Evolutionary conservation across 768 basidiomycete species (phyloP), one percentile per base, ranked within the genome.

Genomic region (Macrolepiota albuminosa): DNA sequence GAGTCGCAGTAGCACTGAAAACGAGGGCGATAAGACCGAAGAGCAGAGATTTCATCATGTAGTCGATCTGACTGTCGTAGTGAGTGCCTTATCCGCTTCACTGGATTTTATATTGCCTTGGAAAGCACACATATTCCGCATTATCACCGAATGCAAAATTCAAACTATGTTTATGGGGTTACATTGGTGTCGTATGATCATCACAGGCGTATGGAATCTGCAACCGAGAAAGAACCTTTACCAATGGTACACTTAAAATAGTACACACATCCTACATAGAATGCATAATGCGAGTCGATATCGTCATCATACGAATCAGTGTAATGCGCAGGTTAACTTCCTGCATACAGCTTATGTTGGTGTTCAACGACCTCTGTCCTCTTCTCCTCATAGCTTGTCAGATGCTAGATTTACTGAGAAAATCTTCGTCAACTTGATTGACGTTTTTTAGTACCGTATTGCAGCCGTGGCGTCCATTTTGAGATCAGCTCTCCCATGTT

Each of bases 41-140:
- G 39, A 54, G 43, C 37, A 60, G 31, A 45, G 37, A 49, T 31
- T 56, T 60, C 59, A 60, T 56, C 21, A 46, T 31, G 18, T 52
- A 10, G 51, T 34, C 50, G 40, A 52, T 49, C 18, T 14, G 43
- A 42, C 51, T 21, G 11, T 31, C 14, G 21, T 45, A 33, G 34
- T 49, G 47, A 50, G 16, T 7, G 13, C 34, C 33, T 29, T 9
- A 24, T 14, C 26, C 5, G 10, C 13, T 37, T 29, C 5, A 6
- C n/a, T 33, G 14, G 18, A 13, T 47, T 53, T 60, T 60, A 60
- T 56, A 60, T 0, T 4, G 29, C 34, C 40, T 31, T 16, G 45
- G n/a, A 56, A 21, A 24, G 53, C 53, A 60, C 29, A 39, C 45
- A 60, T 46, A 24, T 43, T 36, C 49, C n/a, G 31, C 5, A 11